These are phyloP conservation scores for Dryadomyces sulphureus DNA, from an alignment of 2,329 filamentous ascomycete species.

Conservation along the genomic window DNA sequence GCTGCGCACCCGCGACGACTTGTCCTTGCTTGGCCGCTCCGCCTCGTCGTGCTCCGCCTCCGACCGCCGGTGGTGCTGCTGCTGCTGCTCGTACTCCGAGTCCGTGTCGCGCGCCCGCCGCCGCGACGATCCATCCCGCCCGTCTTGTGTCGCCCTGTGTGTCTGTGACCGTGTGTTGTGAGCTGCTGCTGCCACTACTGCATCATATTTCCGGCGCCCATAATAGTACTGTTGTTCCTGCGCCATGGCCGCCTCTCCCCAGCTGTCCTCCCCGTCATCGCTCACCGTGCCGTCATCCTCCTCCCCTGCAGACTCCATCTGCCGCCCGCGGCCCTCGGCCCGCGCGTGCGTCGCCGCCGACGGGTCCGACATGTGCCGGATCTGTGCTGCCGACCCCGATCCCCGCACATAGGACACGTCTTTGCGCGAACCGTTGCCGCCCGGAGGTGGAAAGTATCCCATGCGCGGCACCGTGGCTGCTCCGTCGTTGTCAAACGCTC, in stretches of 20 bases:
- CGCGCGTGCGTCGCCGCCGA: constrained; percentile 11
- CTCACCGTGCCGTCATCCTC: constrained; percentile 13
- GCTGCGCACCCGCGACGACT: constrained; percentile 12
- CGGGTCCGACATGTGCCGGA: constrained; percentile 31
- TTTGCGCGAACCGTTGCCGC: not conserved
- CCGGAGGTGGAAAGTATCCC: constrained; percentile 35
- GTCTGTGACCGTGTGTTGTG: constrained; percentile 10
- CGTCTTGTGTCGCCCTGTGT: constrained; percentile 2
- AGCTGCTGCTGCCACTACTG: constrained; percentile 6
- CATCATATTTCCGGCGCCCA: not conserved
- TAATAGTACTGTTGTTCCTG: not conserved
- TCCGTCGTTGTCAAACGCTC: constrained; percentile 16
- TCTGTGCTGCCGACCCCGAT: constrained; percentile 14
- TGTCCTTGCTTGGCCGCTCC: constrained; percentile 14
- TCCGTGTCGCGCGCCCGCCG: constrained; percentile 17
- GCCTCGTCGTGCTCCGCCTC: constrained; percentile 9
- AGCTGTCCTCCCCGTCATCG: not conserved
- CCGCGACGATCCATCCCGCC: not conserved
- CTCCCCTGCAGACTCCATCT: constrained; percentile 18
- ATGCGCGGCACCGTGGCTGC: constrained; percentile 25
- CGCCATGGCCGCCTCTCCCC: not conserved
- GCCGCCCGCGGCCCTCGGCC: constrained; percentile 18
- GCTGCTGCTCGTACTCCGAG: constrained; percentile 6
- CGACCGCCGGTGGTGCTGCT: constrained; percentile 3
- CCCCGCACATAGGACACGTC: constrained; percentile 24